phyloP scores from a whole-genome alignment of 768 basidiomycete species.

The Aureoboletus auriporus region DNA sequence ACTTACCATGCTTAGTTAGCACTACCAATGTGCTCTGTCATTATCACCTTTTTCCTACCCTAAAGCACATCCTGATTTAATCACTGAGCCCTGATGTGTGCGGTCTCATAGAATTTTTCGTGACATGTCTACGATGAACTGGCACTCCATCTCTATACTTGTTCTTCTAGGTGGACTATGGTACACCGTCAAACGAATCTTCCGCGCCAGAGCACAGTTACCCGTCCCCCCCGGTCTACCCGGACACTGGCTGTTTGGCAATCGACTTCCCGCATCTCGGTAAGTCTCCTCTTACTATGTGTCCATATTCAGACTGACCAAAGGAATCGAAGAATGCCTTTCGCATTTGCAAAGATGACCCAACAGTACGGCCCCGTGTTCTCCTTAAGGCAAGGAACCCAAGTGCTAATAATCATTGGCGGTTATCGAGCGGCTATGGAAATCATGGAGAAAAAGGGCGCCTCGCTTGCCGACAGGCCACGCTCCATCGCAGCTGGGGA shows the following conservation, averaged over 20 bases:
- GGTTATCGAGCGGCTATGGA: conserved; percentile 33
- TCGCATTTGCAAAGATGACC: conserved; percentile 50
- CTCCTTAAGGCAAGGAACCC: conserved; percentile 44
- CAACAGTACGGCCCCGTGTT: conserved; percentile 60
- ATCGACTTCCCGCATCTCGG: conserved; percentile 7
- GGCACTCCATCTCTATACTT: neutral
- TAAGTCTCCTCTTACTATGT: neutral
- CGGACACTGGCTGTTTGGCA: conserved; percentile 15
- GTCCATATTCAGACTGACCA: neutral
- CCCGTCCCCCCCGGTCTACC: conserved; percentile 13
- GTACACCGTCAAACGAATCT: neutral
- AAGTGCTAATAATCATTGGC: conserved; percentile 18
- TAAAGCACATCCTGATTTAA: no score
- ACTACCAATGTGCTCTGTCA: no score
- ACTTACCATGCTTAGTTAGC: no score
- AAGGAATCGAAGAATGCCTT: conserved; percentile 6
- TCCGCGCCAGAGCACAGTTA: neutral
- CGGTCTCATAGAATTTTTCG: no score
- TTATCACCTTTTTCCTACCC: no score
- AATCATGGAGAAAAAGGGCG: conserved; percentile 38
- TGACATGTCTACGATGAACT: no score
- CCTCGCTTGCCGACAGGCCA: conserved; percentile 32
- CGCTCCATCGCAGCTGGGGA: conserved; percentile 33
- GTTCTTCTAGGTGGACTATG: neutral
- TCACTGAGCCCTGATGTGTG: no score